Evolutionary conservation across 352 stramenopile genomes (phyloP).

Genomic region (Hyaloperonospora arabidopsidis): DNA sequence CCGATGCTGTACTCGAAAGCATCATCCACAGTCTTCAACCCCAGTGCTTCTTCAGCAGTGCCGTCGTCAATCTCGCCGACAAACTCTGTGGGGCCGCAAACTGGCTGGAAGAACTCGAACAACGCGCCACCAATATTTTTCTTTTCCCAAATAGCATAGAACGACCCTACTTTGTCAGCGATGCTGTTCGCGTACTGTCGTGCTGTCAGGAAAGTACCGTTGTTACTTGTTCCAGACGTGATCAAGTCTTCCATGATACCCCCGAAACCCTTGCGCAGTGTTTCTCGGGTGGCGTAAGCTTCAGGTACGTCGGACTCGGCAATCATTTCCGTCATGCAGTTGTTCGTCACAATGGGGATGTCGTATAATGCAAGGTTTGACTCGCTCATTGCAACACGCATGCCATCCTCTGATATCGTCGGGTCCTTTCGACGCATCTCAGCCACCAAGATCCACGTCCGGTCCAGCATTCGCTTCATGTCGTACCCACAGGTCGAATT

Average conservation of each 20-base stretch:
- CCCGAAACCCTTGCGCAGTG: constrained; percentile 38
- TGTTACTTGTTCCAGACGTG: constrained; percentile 32
- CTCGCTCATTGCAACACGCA: constrained; percentile 24
- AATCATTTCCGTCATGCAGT: constrained; percentile 36
- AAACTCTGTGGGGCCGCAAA: constrained; percentile 42
- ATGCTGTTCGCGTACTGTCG: constrained; percentile 36
- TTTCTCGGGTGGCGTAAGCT: constrained; percentile 31
- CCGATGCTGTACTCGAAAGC: constrained; percentile 37
- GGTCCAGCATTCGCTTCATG: constrained; percentile 27
- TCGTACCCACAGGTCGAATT: constrained; percentile 29
- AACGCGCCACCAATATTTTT: constrained; percentile 37
- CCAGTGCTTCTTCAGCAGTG: constrained; percentile 34
- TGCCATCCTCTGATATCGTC: constrained; percentile 27
- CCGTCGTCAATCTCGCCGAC: constrained; percentile 45
- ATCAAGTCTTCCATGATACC: constrained; percentile 43
- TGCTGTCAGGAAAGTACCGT: constrained; percentile 25
- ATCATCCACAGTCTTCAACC: constrained; percentile 29
- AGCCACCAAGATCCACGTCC: constrained; percentile 28
- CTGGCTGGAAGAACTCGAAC: constrained; percentile 44
- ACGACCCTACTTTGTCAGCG: constrained; percentile 34
- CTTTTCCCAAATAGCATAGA: constrained; percentile 38
- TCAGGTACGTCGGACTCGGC: constrained; percentile 16
- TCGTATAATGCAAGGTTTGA: constrained; percentile 43
- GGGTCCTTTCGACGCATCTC: constrained; percentile 23
- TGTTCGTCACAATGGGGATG: constrained; percentile 38